Evolutionary conservation across 176 grass and related monocot species (phyloP).

Genomic region (Musa beccarii): DNA sequence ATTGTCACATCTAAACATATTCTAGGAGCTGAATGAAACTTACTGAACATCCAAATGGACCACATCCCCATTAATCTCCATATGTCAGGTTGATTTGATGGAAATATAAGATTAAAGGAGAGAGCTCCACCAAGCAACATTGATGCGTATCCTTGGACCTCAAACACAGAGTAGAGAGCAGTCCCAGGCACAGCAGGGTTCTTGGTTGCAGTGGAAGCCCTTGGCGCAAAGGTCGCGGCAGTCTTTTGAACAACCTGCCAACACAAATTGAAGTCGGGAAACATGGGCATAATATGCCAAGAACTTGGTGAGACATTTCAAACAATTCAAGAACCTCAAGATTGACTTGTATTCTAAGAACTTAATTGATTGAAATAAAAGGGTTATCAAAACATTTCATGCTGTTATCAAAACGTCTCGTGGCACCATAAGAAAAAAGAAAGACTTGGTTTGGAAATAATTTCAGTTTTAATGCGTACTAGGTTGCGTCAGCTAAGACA

Average conservation of each 20-base stretch:
- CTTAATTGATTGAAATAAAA: background rate
- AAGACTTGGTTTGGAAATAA: too few relatives aligned
- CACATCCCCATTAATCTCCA: slow-evolving; percentile 99
- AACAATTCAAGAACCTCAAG: too few relatives aligned
- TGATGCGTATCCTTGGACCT: slow-evolving; percentile 81
- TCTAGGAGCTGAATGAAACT: slow-evolving; percentile 16
- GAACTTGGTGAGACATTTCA: too few relatives aligned
- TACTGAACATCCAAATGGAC: slow-evolving; percentile 99
- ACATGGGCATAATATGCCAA: background rate
- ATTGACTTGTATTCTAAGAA: too few relatives aligned
- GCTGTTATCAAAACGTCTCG: too few relatives aligned
- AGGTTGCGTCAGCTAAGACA: too few relatives aligned
- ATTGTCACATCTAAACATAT: background rate
- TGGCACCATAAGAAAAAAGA: background rate
- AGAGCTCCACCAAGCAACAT: slow-evolving; percentile 83
- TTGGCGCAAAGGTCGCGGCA: slow-evolving; percentile 80
- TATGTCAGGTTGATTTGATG: slow-evolving; percentile 65
- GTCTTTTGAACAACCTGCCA: slow-evolving; percentile 91
- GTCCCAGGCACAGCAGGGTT: slow-evolving; percentile 86
- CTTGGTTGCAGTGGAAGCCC: slow-evolving; percentile 75
- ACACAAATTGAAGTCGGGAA: slow-evolving; percentile 1
- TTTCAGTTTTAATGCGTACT: too few relatives aligned
- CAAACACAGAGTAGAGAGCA: slow-evolving; percentile 67
- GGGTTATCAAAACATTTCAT: background rate
- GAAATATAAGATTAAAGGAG: slow-evolving; percentile 91